Conservation (phyloP, 2,329 filamentous ascomycete species). For the Aspergillus sclerotialis region DNA sequence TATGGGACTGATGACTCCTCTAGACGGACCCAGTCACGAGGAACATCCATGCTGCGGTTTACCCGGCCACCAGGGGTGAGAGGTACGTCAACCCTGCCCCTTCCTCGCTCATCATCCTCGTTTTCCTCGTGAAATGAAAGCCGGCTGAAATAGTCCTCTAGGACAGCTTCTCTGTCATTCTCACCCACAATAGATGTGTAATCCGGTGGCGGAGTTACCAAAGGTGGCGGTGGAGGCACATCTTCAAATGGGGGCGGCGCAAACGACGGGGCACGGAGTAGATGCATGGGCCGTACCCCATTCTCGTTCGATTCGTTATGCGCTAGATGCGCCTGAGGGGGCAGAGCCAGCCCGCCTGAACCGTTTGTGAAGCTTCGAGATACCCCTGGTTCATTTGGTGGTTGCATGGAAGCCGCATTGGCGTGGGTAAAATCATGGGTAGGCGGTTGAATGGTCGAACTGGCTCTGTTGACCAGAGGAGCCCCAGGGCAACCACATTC, state of each 20-base stretch:
- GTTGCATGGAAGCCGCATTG: conserved; percentile 11
- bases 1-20: conserved; percentile 22
- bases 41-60: conserved; percentile 59
- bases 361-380: conserved; percentile 33
- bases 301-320: conserved; percentile 38
- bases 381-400: conserved; percentile 14
- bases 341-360: conserved; percentile 37
- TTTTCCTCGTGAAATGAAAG: conserved; percentile 61
- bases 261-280: conserved; percentile 76
- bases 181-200: conserved; percentile 72
- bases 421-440: conserved; percentile 24
- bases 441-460: conserved; percentile 14
- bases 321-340: conserved; percentile 44
- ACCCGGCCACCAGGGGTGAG: conserved; percentile 57
- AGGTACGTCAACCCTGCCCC: conserved; percentile 48
- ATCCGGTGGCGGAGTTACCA: conserved; percentile 74
- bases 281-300: conserved; percentile 66
- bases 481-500: conserved; percentile 64
- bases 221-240: conserved; percentile 65
- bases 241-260: conserved; percentile 83
- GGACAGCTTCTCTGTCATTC: conserved; percentile 56
- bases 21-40: conserved; percentile 46
- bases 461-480: conserved; percentile 34
- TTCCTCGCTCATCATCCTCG: conserved; percentile 45
- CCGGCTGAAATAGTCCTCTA: conserved; percentile 83